Base-by-base conservation (phyloP, 2,329 filamentous ascomycete genomes). In the Colletotrichum tabaci region DNA sequence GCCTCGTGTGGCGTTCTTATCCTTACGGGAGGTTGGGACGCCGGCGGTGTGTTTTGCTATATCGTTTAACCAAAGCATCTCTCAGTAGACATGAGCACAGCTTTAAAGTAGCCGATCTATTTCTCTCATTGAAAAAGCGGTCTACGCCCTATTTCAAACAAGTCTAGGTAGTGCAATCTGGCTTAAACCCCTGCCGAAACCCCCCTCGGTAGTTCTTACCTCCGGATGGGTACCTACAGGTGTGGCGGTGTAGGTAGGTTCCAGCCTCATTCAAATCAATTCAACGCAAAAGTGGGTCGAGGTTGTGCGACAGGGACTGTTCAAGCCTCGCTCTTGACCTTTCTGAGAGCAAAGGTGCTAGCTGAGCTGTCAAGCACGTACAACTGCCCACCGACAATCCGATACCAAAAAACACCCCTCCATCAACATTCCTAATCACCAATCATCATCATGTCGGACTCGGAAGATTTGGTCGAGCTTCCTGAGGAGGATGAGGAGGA, bases 401-500 rank as follows among this genome's bases (percentile, higher is more conserved):
- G 18, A 58, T 52, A 66, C 60, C 8, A 18, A 21, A 47, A n/a
- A 5, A 40, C 26, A 4, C 38, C 4, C 21, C 38, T 4, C 9
- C n/a, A 5, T 13, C 2, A 23, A 13, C 2, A n/a, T 35, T 10
- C 18, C 18, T 50, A 42, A 13, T 44, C 8, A 58, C 23, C 40
- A 13, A 50, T 53, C 55, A 23, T 38, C 74, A 77, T 53, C 58
- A 90, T 90, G 88, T 90, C 88, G 21, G 87, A 89, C 75, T 87
- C 87, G 1, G 88, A 90, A 74, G 87, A 89, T 65, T 81, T 82
- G 65, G 79, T 88, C 75, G 86, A 88, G 65, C 75, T 82, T 61
- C 81, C 83, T 69, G 83, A 88, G 67, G 88, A 87, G 61, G 88
- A 83, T 68, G 89, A 85, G 69, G 89, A 90, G 77, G 90, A 91